Evolutionary conservation across 768 basidiomycete species (phyloP).

Genomic region (Collybiopsis luxurians): DNA sequence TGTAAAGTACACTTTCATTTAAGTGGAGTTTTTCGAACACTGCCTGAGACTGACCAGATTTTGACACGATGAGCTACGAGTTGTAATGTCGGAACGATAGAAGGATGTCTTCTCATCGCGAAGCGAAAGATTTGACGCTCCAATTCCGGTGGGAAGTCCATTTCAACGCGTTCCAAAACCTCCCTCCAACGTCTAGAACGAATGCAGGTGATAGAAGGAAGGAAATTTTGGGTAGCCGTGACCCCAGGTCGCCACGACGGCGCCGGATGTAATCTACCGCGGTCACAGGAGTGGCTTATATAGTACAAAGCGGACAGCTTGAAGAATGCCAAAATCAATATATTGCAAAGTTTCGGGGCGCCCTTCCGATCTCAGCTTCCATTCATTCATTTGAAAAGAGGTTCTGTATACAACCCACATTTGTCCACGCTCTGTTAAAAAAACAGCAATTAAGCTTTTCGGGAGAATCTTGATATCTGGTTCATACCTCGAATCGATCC

Average conservation of each 20-base stretch:
- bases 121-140: constrained; percentile 1
- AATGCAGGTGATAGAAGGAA: neutral
- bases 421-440: too few species aligned
- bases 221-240: neutral
- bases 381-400: too few species aligned
- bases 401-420: too few species aligned
- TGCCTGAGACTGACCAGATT: neutral
- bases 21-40: neutral
- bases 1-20: neutral
- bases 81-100: constrained; percentile 1
- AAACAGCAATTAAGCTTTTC: too few species aligned
- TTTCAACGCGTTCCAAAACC: neutral
- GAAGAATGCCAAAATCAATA: neutral
- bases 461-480: too few species aligned
- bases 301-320: neutral
- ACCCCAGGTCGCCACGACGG: neutral
- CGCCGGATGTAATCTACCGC: neutral
- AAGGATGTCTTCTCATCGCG: constrained; percentile 3
- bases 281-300: neutral
- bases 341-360: neutral
- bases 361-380: neutral
- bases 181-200: neutral
- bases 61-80: constrained; percentile 6
- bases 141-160: constrained; percentile 6
- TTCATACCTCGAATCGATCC: too few species aligned